phyloP scores from a whole-genome alignment of 805 yeast genomes.

The Saccharomycopsis schoenii region DNA sequence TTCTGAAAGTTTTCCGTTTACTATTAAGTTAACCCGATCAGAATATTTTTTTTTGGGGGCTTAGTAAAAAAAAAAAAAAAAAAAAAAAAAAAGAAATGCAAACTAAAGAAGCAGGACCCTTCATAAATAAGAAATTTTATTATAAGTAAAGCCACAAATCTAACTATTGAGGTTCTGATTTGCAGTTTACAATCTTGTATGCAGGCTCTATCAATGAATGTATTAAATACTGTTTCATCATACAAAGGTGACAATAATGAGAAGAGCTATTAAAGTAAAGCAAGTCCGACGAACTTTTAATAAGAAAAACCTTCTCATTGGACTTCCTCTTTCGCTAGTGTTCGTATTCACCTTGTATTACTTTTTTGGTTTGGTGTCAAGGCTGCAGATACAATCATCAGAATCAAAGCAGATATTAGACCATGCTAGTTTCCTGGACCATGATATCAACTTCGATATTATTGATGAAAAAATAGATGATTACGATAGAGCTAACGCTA shows the following conservation, averaged over 20 bases:
- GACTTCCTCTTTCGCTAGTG: not conserved
- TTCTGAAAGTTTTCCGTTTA: too few relatives aligned
- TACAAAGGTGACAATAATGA: not conserved
- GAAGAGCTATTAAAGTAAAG: not conserved
- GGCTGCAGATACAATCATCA: not conserved
- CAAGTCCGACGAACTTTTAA: not conserved
- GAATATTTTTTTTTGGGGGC: not conserved
- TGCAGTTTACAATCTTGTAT: too few relatives aligned
- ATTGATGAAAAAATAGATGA: not conserved
- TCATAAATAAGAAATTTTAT: too few relatives aligned
- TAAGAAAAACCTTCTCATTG: not conserved
- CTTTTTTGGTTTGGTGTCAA: not conserved
- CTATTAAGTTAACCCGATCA: too few relatives aligned
- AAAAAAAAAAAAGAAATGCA: not conserved
- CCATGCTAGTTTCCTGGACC: not conserved
- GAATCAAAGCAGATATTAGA: not conserved
- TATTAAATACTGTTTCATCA: not conserved
- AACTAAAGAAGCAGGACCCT: not conserved
- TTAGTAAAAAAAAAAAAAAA: not conserved
- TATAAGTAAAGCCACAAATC: too few relatives aligned
- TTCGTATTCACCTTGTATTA: not conserved
- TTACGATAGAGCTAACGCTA: constrained; percentile 52
- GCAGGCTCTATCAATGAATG: too few relatives aligned
- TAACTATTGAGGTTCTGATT: too few relatives aligned
- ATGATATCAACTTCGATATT: not conserved